Evolutionary conservation across 2,329 filamentous ascomycete genomes (phyloP).

Genomic region (Thelonectria blattea): DNA sequence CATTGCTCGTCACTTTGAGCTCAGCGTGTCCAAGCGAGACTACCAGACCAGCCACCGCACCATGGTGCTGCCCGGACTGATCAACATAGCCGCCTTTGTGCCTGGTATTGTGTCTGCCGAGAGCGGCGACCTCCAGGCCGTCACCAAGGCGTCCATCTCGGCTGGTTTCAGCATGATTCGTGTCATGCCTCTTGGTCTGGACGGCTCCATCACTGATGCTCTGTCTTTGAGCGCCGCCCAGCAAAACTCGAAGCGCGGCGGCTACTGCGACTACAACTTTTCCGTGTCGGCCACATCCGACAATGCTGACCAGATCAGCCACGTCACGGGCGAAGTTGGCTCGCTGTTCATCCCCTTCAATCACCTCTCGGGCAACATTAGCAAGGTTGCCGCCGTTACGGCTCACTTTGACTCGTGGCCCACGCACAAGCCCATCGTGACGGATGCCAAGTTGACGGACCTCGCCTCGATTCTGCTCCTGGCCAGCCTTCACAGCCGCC

Average conservation of each 20-base stretch:
- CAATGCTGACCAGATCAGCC: constrained; percentile 77
- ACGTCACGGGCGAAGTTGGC: constrained; percentile 75
- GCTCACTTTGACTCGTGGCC: constrained; percentile 82
- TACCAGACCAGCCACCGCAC: constrained; percentile 89
- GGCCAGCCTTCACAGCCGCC: constrained; percentile 77
- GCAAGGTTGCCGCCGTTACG: constrained; percentile 80
- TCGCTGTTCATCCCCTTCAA: constrained; percentile 86
- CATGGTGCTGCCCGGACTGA: constrained; percentile 73
- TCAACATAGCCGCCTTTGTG: constrained; percentile 83
- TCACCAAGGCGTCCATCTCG: constrained; percentile 76
- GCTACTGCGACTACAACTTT: constrained; percentile 81
- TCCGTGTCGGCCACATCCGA: constrained; percentile 75
- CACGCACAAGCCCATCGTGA: constrained; percentile 78
- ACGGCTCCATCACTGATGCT: constrained; percentile 75
- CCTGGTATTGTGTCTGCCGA: constrained; percentile 70
- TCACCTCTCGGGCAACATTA: constrained; percentile 80
- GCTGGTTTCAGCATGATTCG: constrained; percentile 82
- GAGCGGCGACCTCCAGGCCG: constrained; percentile 70
- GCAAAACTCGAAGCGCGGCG: constrained; percentile 69
- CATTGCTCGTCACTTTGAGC: constrained; percentile 84
- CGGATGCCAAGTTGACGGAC: constrained; percentile 80
- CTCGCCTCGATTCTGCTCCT: constrained; percentile 80
- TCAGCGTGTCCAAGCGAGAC: constrained; percentile 83
- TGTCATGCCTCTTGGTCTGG: constrained; percentile 76
- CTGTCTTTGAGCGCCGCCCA: constrained; percentile 74